phyloP scores from a whole-genome alignment of 202 grass and related monocot species.

The Panicum hallii region DNA sequence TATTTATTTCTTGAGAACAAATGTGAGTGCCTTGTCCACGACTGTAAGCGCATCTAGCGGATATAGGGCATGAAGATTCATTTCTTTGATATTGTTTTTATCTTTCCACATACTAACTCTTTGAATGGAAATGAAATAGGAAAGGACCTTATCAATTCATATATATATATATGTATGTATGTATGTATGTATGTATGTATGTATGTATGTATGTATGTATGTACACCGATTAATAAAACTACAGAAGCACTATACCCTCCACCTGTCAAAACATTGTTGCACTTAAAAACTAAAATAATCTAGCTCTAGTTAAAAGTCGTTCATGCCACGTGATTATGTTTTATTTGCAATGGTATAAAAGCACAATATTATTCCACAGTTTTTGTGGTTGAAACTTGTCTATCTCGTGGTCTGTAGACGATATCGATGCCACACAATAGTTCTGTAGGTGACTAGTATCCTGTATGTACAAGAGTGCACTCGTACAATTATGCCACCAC shows the following conservation, averaged over 20 bases:
- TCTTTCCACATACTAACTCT: background rate
- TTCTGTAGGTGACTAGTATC: slow-evolving; percentile 41
- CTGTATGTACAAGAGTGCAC: slow-evolving; percentile 39
- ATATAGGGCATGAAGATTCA: background rate
- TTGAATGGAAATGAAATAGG: background rate
- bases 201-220: no score
- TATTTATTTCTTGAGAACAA: background rate
- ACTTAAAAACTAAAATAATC: background rate
- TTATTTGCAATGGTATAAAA: slow-evolving; percentile 17
- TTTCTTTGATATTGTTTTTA: background rate
- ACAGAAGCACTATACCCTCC: background rate
- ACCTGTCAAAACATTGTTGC: background rate
- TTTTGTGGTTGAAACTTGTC: slow-evolving; percentile 19
- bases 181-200: no score
- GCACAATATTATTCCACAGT: background rate
- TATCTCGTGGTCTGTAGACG: slow-evolving; percentile 18
- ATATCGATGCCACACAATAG: background rate
- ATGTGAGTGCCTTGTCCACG: background rate
- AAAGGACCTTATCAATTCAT: background rate
- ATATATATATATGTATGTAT: no score
- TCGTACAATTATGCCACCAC: slow-evolving; percentile 50
- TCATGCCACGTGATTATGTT: background rate
- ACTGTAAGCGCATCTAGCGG: background rate
- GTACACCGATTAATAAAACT: background rate
- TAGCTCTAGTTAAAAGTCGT: background rate